A percentile compares a stretch with the other conserved stretches of the same genome.
Evolutionary conservation across 2,329 filamentous ascomycete species (phyloP).

Genomic region (Phyllosticta citribraziliensis): DNA sequence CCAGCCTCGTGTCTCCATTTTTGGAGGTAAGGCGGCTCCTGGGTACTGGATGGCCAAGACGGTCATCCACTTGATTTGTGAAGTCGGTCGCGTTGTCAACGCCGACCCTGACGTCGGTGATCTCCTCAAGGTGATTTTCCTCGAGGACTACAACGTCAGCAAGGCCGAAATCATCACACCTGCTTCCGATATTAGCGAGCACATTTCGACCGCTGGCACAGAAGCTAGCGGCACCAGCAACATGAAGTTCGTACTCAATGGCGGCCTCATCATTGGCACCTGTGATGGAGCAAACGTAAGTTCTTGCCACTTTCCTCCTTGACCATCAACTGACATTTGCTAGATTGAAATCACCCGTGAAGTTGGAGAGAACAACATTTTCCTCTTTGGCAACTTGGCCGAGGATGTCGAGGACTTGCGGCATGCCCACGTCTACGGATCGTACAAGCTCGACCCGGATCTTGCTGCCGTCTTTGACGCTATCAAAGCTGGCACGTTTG

Average conservation of each 20-base stretch:
- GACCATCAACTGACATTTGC: constrained; percentile 3
- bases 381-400: constrained; percentile 91
- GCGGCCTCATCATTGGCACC: constrained; percentile 92
- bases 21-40: constrained; percentile 93
- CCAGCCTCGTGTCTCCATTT: constrained; percentile 83
- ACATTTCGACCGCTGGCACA: constrained; percentile 95
- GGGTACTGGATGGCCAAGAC: constrained; percentile 99
- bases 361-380: constrained; percentile 93
- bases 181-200: constrained; percentile 92
- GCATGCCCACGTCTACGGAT: constrained; percentile 76
- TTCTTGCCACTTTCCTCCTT: constrained; percentile 12
- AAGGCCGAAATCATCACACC: constrained; percentile 96
- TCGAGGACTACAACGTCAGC: constrained; percentile 98
- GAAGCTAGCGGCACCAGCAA: constrained; percentile 85
- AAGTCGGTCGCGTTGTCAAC: constrained; percentile 82
- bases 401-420: constrained; percentile 96
- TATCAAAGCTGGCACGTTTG: constrained; percentile 74
- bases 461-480: constrained; percentile 73
- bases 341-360: constrained; percentile 96
- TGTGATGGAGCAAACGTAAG: constrained; percentile 94
- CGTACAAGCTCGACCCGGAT: constrained; percentile 65
- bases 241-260: constrained; percentile 99
- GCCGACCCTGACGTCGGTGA: constrained; percentile 87
- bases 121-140: constrained; percentile 89
- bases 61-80: constrained; percentile 93